Conservation (phyloP, 1,139 yeast species). For the Ogataea hybrid region DNA sequence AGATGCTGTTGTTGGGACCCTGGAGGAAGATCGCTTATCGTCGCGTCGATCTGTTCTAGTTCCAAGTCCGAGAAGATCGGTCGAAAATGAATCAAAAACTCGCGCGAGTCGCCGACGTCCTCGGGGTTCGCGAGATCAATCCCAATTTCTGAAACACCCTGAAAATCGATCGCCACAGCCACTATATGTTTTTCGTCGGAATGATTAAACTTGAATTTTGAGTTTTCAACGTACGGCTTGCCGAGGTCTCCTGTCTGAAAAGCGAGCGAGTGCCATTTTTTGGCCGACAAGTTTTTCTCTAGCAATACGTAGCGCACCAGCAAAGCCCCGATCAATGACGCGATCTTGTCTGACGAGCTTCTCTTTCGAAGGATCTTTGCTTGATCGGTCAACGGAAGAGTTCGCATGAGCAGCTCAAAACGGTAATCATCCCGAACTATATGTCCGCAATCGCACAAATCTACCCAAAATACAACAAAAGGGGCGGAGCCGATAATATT, state of each 20-base stretch:
- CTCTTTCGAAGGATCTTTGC: conserved; percentile 24
- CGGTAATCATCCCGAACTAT: conserved; percentile 27
- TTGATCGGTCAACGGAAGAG: conserved; percentile 23
- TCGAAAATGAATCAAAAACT: conserved; percentile 40
- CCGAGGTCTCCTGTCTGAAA: conserved; percentile 35
- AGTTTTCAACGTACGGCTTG: conserved; percentile 37
- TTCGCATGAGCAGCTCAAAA: conserved; percentile 27
- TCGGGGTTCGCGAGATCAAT: conserved; percentile 58
- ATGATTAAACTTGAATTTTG: conserved; percentile 42
- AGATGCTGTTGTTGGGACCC: conserved; percentile 31
- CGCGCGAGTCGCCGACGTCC: conserved; percentile 39
- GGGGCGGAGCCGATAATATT: not conserved
- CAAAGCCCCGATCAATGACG: conserved; percentile 25
- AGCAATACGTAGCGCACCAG: conserved; percentile 23
- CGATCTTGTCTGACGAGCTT: conserved; percentile 14
- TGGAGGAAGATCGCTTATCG: conserved; percentile 4
- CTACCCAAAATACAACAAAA: conserved; percentile 5
- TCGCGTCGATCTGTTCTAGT: conserved; percentile 29
- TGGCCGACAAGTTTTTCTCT: conserved; percentile 11
- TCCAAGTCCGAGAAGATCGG: conserved; percentile 51
- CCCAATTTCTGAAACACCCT: conserved; percentile 42
- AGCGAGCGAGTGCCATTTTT: conserved; percentile 16
- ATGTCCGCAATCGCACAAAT: conserved; percentile 2
- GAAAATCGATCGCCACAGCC: conserved; percentile 41
- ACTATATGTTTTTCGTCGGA: conserved; percentile 57